Evolutionary conservation across 2,329 filamentous ascomycete genomes (phyloP).

Genomic region (Fusarium marasasianum): DNA sequence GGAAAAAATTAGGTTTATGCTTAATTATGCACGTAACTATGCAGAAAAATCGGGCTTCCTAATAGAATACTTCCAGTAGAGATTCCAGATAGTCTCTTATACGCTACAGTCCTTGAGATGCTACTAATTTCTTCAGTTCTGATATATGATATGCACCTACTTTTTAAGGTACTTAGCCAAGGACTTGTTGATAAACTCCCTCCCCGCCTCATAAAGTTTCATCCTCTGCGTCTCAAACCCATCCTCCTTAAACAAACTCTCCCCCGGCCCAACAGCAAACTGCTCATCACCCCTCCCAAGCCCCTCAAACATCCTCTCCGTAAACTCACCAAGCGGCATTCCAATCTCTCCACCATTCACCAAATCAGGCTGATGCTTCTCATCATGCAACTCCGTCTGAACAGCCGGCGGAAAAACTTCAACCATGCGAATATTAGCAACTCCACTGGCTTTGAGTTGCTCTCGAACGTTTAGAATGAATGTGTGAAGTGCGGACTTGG

Average conservation of each 20-base stretch:
- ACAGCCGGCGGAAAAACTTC: conserved; percentile 45
- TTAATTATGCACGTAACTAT: background rate
- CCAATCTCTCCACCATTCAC: conserved; percentile 46
- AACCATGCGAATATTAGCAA: conserved; percentile 28
- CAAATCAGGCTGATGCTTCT: conserved; percentile 40
- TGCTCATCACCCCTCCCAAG: conserved; percentile 36
- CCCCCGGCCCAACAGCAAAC: conserved; percentile 37
- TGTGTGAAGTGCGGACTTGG: conserved; percentile 41
- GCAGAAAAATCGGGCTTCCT: accelerated
- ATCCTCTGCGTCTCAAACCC: conserved; percentile 35
- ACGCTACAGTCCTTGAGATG: background rate
- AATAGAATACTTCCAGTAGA: background rate
- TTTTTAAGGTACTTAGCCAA: conserved; percentile 24
- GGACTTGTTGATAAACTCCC: conserved; percentile 4
- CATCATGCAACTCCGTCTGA: conserved; percentile 43
- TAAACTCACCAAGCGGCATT: conserved; percentile 53
- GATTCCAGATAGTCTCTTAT: background rate
- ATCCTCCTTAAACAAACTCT: conserved; percentile 35
- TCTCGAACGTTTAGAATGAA: conserved; percentile 38
- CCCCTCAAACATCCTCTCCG: conserved; percentile 48
- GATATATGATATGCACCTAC: too few species aligned
- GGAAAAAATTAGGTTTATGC: background rate
- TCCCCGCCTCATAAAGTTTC: conserved; percentile 30
- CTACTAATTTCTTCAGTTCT: too few species aligned
- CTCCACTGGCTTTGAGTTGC: conserved; percentile 29